Percentiles rank a stretch among this genome's conserved stretches.
Evolutionary conservation across 2,329 filamentous ascomycete species (phyloP).

Genomic region (Phymatotrichopsis omnivora): DNA sequence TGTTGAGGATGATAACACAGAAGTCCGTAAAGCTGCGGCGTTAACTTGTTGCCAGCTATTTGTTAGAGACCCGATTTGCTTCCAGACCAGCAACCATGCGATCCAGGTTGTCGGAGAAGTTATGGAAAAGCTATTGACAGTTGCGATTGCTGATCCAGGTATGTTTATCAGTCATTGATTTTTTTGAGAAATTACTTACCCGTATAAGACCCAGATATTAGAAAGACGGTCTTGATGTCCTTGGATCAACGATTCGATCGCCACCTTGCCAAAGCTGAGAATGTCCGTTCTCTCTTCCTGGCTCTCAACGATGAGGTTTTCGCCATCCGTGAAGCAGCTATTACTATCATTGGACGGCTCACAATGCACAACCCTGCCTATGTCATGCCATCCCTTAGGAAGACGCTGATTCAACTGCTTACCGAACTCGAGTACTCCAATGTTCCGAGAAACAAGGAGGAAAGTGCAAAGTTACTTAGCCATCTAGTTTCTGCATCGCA

Average conservation of each 20-base stretch:
- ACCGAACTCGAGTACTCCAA: conserved; percentile 96
- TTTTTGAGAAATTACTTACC: conserved; percentile 10
- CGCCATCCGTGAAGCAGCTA: conserved; percentile 82
- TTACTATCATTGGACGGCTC: conserved; percentile 89
- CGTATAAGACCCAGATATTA: conserved; percentile 64
- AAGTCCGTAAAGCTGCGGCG: conserved; percentile 87
- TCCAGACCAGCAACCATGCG: conserved; percentile 93
- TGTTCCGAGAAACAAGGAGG: conserved; percentile 86
- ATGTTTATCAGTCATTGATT: conserved; percentile 1
- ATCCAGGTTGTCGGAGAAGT: conserved; percentile 96
- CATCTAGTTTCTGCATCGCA: conserved; percentile 89
- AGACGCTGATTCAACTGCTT: conserved; percentile 88
- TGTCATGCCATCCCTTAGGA: conserved; percentile 88
- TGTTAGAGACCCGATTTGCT: conserved; percentile 91
- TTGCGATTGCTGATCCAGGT: conserved; percentile 75
- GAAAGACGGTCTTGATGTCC: conserved; percentile 75
- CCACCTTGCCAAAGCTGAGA: conserved; percentile 94
- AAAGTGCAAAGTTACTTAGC: conserved; percentile 86
- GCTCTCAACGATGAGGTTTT: conserved; percentile 94
- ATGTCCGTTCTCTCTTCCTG: conserved; percentile 89
- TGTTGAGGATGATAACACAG: conserved; percentile 87
- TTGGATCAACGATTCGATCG: conserved; percentile 90
- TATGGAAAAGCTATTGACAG: conserved; percentile 89
- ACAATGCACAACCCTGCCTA: conserved; percentile 91
- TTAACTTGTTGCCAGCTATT: conserved; percentile 97